Base-by-base conservation (phyloP, 345 rosid genomes). In the Citrus mangshanensis region DNA sequence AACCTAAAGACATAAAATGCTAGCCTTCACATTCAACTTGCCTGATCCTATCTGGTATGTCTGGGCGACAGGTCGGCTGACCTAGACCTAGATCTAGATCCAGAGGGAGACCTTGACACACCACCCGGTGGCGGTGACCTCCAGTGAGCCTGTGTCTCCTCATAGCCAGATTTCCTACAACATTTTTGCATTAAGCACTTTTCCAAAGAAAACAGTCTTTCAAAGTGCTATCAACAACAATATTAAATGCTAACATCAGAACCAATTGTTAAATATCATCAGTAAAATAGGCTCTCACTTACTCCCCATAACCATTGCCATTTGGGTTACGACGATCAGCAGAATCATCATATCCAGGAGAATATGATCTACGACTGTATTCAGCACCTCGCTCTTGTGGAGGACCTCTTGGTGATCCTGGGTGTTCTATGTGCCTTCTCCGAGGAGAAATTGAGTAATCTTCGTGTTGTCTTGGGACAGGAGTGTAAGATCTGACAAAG, bases 401-500 rank as follows among this genome's bases (percentile, higher is more conserved):
- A 88, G 89, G 91, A 77, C 90, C 93, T 73, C 93, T 87, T 10
- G 96, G 94, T 73, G 95, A 94, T 70, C 91, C 79, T 22, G 91
- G 89, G 79, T 81, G 91, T 72, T 86, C 92, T 16, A 79, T 89
- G 21, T 87, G 88, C 84, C 91, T 91, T 83, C 97, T 85, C 76
- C 81, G 81, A 27, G 99, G 97, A 40, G 99, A 93, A 80, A 81
- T 79, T 73, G 98, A 91, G 83, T 90, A 88, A 77, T 88, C 87
- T 68, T 74, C 91, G 51, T 81, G 87, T 68, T 84, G 81, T 74
- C 94, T 91, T 35, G 90, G 89, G 56, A 81, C 89, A 51, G 99
- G 98, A 76, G 99, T 93, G 78, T 90, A 90, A 59, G 97, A 94
- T 92, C 99, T 95, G 78, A 34, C 9, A 70, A 74, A 67, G 49